Evolutionary conservation across 306 rosid species (phyloP), one percentile per base, ranked within the genome.

Genomic region (Astragalus glycyphyllos): DNA sequence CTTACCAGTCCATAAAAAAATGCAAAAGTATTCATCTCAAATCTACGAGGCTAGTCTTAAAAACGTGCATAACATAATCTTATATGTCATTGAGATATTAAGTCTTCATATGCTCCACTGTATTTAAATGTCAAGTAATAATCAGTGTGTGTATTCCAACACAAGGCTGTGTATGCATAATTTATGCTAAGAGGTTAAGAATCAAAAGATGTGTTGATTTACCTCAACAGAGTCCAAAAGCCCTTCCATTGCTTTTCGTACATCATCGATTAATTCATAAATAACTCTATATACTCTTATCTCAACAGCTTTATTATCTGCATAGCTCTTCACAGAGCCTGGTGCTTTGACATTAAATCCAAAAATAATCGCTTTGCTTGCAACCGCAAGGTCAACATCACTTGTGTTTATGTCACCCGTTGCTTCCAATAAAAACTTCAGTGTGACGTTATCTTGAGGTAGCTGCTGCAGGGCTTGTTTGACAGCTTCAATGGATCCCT

Each of bases 401-500:
- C 99, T 94, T 81, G 79, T 48, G 90, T 67, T 87, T 45, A 94
- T 72, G 80, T 94, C 97, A 9, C 99, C 99, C 16, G 99, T 91
- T 71, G 97, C 86, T 84, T 87, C 95, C 86, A 94, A 84, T 66
- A 94, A 86, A 82, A 91, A 94, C 84, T 94, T 94, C 77, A 91
- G 71, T 31, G 99, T 78, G 82, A 94, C 96, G 31, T 86, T 94
- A 54, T 83, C 96, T 83, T 86, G 99, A 1, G 99, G 99, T 40
- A 94, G 92, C 77, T 84, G 90, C 83, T 79, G 92, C 75, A 94
- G 86, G 55, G 99, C 97, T 88, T 91, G 97, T 82, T 85, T 89
- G 71, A 94, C 85, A 29, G 99, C 96, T 89, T 94, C 96, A 37
- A 91, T 87, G 34, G 99, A 87, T 82, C 99, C 99, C 99, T 94